These are phyloP conservation scores for Amanita brunnescens DNA, from an alignment of 768 basidiomycete species.

Conservation along the genomic window DNA sequence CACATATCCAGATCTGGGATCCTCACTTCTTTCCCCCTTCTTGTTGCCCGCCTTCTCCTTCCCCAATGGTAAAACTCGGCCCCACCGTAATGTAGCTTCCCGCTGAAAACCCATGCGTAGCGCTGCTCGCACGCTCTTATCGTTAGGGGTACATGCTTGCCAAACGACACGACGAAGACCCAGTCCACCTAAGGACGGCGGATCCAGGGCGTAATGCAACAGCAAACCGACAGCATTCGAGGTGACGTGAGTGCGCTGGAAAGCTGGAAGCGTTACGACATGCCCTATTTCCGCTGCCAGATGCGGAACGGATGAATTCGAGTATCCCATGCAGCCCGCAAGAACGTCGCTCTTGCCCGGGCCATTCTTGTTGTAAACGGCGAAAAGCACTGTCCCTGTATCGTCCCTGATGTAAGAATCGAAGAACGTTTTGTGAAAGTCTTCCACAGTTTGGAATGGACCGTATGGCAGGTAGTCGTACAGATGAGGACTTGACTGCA, in stretches of 20 bases:
- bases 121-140: conserved; percentile 38
- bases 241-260: conserved; percentile 58
- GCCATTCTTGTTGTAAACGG: conserved; percentile 40
- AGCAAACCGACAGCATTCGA: conserved; percentile 44
- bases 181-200: conserved; percentile 33
- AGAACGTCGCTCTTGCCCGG: conserved; percentile 7
- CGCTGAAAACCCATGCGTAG: conserved; percentile 49
- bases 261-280: conserved; percentile 44
- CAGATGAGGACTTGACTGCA: conserved; percentile 27
- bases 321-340: conserved; percentile 46
- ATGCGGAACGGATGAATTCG: conserved; percentile 33
- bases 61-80: conserved; percentile 32
- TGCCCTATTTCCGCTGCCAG: conserved; percentile 47
- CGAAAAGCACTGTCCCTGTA: conserved; percentile 32
- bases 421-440: conserved; percentile 29
- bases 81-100: conserved; percentile 50
- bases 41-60: conserved; percentile 33
- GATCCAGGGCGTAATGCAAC: conserved; percentile 37
- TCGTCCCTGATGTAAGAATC: conserved; percentile 26
- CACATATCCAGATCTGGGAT: conserved; percentile 19
- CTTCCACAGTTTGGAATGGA: conserved; percentile 30
- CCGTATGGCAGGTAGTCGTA: conserved; percentile 43
- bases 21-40: conserved; percentile 21
- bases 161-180: conserved; percentile 57
- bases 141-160: conserved; percentile 44